Evolutionary conservation across 257 asterid genomes (phyloP), one percentile per base, ranked within the genome.

Genomic region (Vinca minor): DNA sequence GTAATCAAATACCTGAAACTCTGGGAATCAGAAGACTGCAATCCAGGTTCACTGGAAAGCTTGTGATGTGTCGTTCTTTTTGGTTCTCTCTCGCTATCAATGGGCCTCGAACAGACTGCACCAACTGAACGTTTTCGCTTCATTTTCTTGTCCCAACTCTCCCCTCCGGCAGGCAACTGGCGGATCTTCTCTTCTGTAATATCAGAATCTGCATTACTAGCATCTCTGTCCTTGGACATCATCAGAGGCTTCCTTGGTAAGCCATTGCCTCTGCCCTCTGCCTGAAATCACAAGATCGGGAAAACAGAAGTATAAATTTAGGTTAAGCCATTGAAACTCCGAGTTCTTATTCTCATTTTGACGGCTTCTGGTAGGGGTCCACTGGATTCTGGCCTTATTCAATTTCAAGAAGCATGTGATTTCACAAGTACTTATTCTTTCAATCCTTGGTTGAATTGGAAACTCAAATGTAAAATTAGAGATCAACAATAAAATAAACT

Each of bases 101-200:
- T 66, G 28, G 97, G 70, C 80, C 97, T 87, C 49, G 92, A 77
- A 70, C 75, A 64, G 57, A 77, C 95, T 17, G 88, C 78, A 59
- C 99, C 95, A 77, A 85, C 92, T 69, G 99, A 89, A 20, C 97
- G 99, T 73, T 93, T 93, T 77, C 94, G 77, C 84, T 84, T 93
- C 94, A 87, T 93, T 77, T 85, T 93, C 75, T 81, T 93, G 74
- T 89, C 99, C 99, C 97, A 89, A 41, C 86, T 85, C 76, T 93
- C 98, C 62, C 96, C 99, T 67, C 87, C 93, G 18, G 85, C 88
- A 58, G 96, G 93, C 73, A 89, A 75, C 67, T 88, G 81, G 81
- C 95, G 83, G 49, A 83, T 84, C 81, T 89, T 87, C 63, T 83
- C 96, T 82, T 85, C 93, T 50, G 63, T 84, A 76, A 83, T 64